Evolutionary conservation across 805 yeast species (phyloP), one percentile per base, ranked within the genome.

Genomic region (Wickerhamiella australiensis): DNA sequence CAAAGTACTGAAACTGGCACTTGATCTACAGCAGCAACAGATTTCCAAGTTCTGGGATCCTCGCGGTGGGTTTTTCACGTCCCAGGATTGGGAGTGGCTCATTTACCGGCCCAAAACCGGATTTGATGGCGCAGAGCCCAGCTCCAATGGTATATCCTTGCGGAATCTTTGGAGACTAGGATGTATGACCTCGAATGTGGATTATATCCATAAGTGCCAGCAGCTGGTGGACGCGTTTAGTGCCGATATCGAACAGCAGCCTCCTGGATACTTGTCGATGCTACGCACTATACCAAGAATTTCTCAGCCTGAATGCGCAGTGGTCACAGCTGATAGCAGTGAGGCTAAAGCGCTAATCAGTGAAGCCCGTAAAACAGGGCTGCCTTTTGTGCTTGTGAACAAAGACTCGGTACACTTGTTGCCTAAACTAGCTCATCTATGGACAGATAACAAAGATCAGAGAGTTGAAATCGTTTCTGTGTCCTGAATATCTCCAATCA

Each of bases 111-210:
- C 68, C 42, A 66, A 67, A 55, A 51, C 54, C 45, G 65, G 62
- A 13, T 62, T 61, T 36, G 71, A 68, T 47, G 50, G 62, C 18
- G 65, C 66, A 1, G 69, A 64, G 52, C 71, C 71, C 1, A 59
- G 66, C 25, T 55, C 68, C 18, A 65, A 68, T 46, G 66, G 67
- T 12, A 56, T 67, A 0, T 57, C 70, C 0, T 59, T 61, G 3
- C 25, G 38, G 23, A 68, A 68, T 48, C 56, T 68, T 22, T 50
- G 41, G 43, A 51, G 65, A 6, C 60, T 67, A n/a, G 50, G 49
- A 2, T 44, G 50, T n/a, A 49, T 57, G 40, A 40, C 56, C 21
- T 50, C 49, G 18, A 51, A 59, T 22, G 42, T 33, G 11, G 47
- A 47, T 17, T 53, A 27, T 38, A 33, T 21, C 18, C 37, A 36